A percentile compares a stretch with the other conserved stretches of the same genome.
phyloP scores from a whole-genome alignment of 345 rosid genomes.

The Salix viminalis region DNA sequence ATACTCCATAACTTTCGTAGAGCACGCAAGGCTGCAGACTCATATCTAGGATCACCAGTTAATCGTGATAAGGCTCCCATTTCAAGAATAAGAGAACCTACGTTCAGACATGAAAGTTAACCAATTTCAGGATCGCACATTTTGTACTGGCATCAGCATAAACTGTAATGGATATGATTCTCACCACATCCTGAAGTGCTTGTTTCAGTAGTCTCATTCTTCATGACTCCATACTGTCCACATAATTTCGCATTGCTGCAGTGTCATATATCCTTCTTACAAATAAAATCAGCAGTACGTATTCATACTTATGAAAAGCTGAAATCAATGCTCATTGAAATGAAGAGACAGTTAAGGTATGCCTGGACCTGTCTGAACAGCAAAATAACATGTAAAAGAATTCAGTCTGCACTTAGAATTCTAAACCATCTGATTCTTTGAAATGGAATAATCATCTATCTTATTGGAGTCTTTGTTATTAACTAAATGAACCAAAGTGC shows the following conservation, averaged over 20 bases:
- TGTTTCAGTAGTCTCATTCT: conserved; percentile 83
- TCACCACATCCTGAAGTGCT: conserved; percentile 98
- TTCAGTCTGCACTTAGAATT: not conserved
- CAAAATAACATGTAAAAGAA: not conserved
- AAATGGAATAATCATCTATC: not conserved
- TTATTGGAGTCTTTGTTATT: not conserved
- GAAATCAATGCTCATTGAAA: conserved; percentile 14
- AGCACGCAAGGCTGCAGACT: conserved; percentile 82
- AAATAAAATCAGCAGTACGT: conserved; percentile 33
- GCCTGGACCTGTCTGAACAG: not conserved
- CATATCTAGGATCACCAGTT: conserved; percentile 83
- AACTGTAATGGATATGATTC: conserved; percentile 17
- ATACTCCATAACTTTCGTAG: conserved; percentile 91
- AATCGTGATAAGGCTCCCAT: conserved; percentile 93
- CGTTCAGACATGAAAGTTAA: conserved; percentile 15
- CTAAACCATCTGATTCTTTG: not conserved
- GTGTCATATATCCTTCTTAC: conserved; percentile 48
- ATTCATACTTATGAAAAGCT: conserved; percentile 31
- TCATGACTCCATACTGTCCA: conserved; percentile 84
- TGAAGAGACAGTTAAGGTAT: not conserved
- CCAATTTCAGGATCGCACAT: conserved; percentile 16
- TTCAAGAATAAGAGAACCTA: conserved; percentile 94
- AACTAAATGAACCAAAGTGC: not conserved
- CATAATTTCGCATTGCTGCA: conserved; percentile 46
- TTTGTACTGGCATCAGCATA: conserved; percentile 4